These are phyloP conservation scores for Salmacisia buchloeana DNA, from an alignment of 1,284 basidiomycete genomes.

Conservation along the genomic window DNA sequence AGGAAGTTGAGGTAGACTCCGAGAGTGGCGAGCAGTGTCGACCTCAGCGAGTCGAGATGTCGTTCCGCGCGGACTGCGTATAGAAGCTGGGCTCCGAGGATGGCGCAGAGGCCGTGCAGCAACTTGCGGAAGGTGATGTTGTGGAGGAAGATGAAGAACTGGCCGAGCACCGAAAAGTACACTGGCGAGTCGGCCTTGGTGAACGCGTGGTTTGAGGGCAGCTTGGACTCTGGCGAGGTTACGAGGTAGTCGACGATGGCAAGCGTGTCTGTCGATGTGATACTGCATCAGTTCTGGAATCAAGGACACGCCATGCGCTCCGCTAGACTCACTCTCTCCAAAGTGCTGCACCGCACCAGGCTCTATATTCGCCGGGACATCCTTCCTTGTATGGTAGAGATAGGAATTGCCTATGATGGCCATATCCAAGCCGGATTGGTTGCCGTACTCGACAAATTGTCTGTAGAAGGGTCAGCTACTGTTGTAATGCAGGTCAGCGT, in stretches of 20 bases:
- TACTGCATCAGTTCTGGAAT: too few species aligned
- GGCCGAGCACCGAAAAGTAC: conserved; percentile 57
- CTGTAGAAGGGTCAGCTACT: conserved; percentile 40
- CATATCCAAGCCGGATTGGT: conserved; percentile 62
- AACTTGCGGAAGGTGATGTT: conserved; percentile 51
- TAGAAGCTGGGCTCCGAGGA: conserved; percentile 29
- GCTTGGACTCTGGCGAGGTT: conserved; percentile 41
- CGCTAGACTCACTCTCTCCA: conserved; percentile 70
- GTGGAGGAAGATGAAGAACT: conserved; percentile 55
- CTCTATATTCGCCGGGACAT: conserved; percentile 74
- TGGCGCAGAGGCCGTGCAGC: conserved; percentile 37
- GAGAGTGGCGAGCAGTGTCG: conserved; percentile 30
- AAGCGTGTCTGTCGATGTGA: conserved; percentile 54
- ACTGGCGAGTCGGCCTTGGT: conserved; percentile 59
- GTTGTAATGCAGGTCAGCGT: too few species aligned
- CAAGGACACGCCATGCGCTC: too few species aligned
- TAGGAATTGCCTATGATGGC: conserved; percentile 90
- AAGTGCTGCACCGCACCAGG: conserved; percentile 77
- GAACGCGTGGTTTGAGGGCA: conserved; percentile 24
- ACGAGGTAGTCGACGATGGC: conserved; percentile 77
- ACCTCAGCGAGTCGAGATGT: conserved; percentile 26
- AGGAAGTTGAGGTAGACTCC: conserved; percentile 44
- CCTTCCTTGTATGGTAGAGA: conserved; percentile 83
- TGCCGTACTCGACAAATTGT: conserved; percentile 84
- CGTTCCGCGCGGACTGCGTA: conserved; percentile 48